Conservation (phyloP, 2,329 filamentous ascomycete genomes). For the Clonostachys rosea region DNA sequence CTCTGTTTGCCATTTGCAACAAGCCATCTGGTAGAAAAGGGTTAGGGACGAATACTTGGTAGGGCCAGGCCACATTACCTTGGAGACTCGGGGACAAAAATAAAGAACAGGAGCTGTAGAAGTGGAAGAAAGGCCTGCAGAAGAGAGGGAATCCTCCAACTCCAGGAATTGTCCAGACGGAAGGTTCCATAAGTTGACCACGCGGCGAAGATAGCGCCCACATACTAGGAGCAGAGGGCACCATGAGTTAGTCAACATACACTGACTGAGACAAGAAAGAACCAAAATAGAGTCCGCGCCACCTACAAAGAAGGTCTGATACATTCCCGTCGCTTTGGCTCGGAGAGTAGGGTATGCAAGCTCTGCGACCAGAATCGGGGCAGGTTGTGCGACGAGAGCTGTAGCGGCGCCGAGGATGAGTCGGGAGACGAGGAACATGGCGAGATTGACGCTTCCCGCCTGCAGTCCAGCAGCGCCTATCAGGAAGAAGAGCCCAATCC, state of each 20-base stretch:
- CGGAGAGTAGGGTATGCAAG: constrained; percentile 2
- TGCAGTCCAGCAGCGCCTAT: constrained; percentile 20
- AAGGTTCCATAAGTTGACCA: constrained; percentile 15
- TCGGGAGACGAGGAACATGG: constrained; percentile 19
- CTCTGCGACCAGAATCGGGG: background rate
- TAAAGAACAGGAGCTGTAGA: constrained; percentile 1
- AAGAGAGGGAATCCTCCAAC: constrained; percentile 11
- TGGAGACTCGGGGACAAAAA: constrained; percentile 6
- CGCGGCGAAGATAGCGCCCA: constrained; percentile 13
- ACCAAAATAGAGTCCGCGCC: background rate
- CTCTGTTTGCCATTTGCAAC: constrained; percentile 27
- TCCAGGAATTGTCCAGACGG: constrained; percentile 7
- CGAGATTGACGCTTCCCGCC: constrained; percentile 10
- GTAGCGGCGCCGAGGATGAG: constrained; percentile 17
- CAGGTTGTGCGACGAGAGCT: background rate
- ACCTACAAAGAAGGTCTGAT: background rate
- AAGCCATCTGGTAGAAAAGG: constrained; percentile 2
- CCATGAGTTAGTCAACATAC: background rate
- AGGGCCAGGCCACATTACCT: too few relatives aligned
- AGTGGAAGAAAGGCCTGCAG: constrained; percentile 8
- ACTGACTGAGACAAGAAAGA: background rate
- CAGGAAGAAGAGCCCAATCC: constrained; percentile 15
- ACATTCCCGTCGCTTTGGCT: background rate
- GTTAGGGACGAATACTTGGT: too few relatives aligned
- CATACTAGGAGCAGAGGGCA: too few relatives aligned